A percentile compares a stretch with the other conserved stretches of the same genome.
These are phyloP conservation scores for Auricularia auricula-judae DNA, from an alignment of 768 basidiomycete genomes.

Conservation along the genomic window DNA sequence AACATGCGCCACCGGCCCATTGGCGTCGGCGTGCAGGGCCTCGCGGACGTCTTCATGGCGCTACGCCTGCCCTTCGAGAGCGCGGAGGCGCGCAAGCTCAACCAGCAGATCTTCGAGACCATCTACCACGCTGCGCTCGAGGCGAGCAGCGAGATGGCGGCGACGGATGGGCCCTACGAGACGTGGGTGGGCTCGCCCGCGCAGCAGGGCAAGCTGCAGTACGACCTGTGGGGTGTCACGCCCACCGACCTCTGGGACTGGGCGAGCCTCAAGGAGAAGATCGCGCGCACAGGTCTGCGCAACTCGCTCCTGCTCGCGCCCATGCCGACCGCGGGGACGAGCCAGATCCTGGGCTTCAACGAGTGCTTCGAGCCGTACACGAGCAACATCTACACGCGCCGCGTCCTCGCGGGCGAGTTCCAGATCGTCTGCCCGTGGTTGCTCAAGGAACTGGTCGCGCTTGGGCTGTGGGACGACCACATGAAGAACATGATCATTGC, in stretches of 20 bases:
- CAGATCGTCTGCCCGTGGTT: constrained; percentile 99
- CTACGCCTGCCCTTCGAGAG: constrained; percentile 95
- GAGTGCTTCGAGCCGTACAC: constrained; percentile 99
- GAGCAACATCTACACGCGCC: constrained; percentile 97
- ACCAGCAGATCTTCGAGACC: constrained; percentile 96
- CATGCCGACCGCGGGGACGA: constrained; percentile 99
- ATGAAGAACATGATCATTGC: constrained; percentile 99
- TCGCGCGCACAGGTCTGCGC: constrained; percentile 67
- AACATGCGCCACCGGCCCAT: constrained; percentile 98
- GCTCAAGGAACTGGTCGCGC: constrained; percentile 93
- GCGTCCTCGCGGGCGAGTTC: constrained; percentile 99
- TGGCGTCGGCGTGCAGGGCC: constrained; percentile 93
- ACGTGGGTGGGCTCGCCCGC: constrained; percentile 90
- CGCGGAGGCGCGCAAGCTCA: constrained; percentile 72
- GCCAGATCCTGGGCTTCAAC: constrained; percentile 96
- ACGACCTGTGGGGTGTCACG: constrained; percentile 88
- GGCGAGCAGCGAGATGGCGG: constrained; percentile 80
- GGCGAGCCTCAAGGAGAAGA: constrained; percentile 74
- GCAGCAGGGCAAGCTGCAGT: constrained; percentile 78
- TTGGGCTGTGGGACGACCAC: constrained; percentile 90
- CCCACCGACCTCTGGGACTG: constrained; percentile 93
- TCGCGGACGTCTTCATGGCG: constrained; percentile 97
- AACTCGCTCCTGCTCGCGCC: constrained; percentile 89
- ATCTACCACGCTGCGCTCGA: constrained; percentile 95
- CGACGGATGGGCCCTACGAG: constrained; percentile 70